These are phyloP conservation scores for Sanguinoderma infundibulare DNA, from an alignment of 1,284 basidiomycete genomes.

Conservation along the genomic window DNA sequence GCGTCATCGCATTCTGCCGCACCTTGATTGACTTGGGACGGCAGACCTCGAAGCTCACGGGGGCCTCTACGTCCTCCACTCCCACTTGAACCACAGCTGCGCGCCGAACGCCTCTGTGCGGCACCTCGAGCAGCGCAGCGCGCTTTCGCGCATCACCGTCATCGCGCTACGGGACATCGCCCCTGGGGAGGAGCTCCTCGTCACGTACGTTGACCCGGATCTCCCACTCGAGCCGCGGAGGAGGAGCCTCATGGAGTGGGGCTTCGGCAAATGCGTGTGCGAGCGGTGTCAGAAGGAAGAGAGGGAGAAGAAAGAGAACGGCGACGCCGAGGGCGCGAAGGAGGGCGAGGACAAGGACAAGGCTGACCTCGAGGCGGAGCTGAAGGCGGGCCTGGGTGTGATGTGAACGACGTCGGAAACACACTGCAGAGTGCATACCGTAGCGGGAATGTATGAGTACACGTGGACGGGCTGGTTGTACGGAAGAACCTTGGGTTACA, in stretches of 20 bases:
- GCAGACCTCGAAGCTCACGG: constrained; percentile 86
- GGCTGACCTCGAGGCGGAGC: constrained; percentile 38
- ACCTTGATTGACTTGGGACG: neutral
- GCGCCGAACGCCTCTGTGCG: constrained; percentile 77
- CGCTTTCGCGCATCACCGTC: constrained; percentile 71
- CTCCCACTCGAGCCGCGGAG: constrained; percentile 58
- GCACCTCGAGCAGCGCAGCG: constrained; percentile 67
- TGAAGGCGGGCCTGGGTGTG: constrained; percentile 55
- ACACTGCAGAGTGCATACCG: neutral
- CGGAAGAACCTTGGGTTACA: neutral
- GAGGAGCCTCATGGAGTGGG: constrained; percentile 72
- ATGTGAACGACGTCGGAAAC: no score
- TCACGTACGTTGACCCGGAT: constrained; percentile 80
- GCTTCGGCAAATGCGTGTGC: constrained; percentile 73
- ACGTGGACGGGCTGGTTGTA: neutral
- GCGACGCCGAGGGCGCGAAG: constrained; percentile 13
- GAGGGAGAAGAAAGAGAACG: constrained; percentile 44
- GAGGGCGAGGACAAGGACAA: constrained; percentile 28
- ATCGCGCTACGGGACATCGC: constrained; percentile 70
- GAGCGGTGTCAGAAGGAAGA: constrained; percentile 59
- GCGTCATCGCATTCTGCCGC: neutral
- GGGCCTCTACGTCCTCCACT: constrained; percentile 85
- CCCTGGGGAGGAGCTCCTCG: constrained; percentile 74
- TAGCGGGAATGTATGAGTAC: neutral
- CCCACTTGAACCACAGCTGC: constrained; percentile 88